Evolutionary conservation across 2,329 filamentous ascomycete species (phyloP), one percentile per base, ranked within the genome.

Genomic region (Aureobasidium namibiae): DNA sequence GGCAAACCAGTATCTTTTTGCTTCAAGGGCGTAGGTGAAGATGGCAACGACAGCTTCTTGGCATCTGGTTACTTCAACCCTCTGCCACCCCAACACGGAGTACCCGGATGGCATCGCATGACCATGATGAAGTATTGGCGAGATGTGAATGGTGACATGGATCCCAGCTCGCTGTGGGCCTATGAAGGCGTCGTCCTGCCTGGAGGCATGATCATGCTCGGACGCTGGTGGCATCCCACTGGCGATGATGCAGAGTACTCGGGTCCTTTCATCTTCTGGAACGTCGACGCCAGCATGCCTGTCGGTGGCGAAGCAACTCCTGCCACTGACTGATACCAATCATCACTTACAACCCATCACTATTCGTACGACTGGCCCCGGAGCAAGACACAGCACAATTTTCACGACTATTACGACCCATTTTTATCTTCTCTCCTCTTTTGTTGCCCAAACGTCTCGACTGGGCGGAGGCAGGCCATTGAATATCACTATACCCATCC

Each of bases 91-190:
- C 80, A 83, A 62, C 61, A 73, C 16, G 74, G 72, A 1, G 77
- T 83, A 13, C 74, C 76, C 0, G 81, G 81, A 21, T 83, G 78
- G 72, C 77, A 81, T 68, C 74, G 80, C 33, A 70, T 83, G 59
- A 78, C 75, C 0, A 77, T 83, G 70, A 78, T 82, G 74, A 81
- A 80, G 66, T 78, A 79, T 63, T 77, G 73, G 62, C 67, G 74
- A 14, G 65, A 69, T 9, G 31, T 18, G 23, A 18, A 26, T 16
- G 52, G 52, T 10, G 16, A 36, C 6, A 62, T 70, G 0, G 59
- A 69, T 3, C 45, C n/a, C 6, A 70, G 73, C 7, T 63, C 66
- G n/a, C 66, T 78, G 2, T 79, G 76, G 75, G 76, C 75, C 1
- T 78, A 79, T 39, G 77, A 79, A 64, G 77, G 76, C 5, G 72